Base-by-base conservation (phyloP, 139 green algal genomes). In the Asterochloris sp. region DNA sequence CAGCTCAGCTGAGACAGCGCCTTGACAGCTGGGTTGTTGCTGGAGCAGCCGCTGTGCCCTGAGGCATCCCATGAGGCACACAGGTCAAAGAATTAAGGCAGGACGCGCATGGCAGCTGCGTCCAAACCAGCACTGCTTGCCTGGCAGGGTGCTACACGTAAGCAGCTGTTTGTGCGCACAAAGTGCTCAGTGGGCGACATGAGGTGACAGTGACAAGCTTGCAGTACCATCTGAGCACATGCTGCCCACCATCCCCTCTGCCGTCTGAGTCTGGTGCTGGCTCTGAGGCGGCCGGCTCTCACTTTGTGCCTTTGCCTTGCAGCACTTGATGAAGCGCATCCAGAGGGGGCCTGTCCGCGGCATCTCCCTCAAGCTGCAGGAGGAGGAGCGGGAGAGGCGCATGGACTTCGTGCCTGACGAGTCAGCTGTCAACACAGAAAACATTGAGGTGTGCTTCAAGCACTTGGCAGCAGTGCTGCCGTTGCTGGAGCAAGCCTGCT, bases 271-370 rank as follows among this genome's bases (percentile, higher is more conserved):
- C 19, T 28, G 71, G 14, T 38, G 26, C n/a, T 38, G 71, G 16
- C 14, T 76, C 14, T 76, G 24, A 1, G 1, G 38, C 38, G 6
- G 6, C 6, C 38, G 38, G 38, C 38, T 76, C 23, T 71, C 66
- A 21, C 21, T 21, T 26, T 71, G 66, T 10, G 66, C 24, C 26
- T 21, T 61, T 14, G 66, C 26, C 28, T 24, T 87, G 90, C 92
- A 97, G 94, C 97, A 99, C 89, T 86, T 99, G 89, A 99, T 99
- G 97, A 99, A 99, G 96, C 94, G 97, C 86, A 99, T 99, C 86
- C 96, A 99, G 92, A 91, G 96, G 62, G 97, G 97, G 14, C 97
- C 97, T 21, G 97, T 99, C 75, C 93, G 97, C 79, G 97, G 97
- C 85, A 99, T 99, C 89, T 99, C 97, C n/a, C 92, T 99, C 69